Percentiles rank a stretch among this genome's conserved stretches.
These are phyloP conservation scores for Diaporthe eres DNA, from an alignment of 2,329 filamentous ascomycete species.

Conservation along the genomic window DNA sequence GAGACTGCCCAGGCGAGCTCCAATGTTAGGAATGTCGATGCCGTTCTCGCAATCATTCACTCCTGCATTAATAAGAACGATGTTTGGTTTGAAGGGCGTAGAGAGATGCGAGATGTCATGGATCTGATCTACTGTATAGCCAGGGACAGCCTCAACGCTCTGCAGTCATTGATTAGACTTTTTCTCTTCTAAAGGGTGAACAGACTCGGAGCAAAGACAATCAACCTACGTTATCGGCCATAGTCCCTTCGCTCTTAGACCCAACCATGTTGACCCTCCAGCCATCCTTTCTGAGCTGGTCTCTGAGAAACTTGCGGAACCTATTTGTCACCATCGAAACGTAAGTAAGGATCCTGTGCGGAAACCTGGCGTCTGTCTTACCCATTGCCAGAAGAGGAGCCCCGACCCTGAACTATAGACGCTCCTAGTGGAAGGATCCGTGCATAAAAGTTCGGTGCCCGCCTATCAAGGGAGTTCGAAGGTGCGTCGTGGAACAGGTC, in stretches of 20 bases:
- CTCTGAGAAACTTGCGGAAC: slow-evolving; percentile 45
- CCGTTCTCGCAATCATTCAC: slow-evolving; percentile 49
- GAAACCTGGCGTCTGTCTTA: neutral
- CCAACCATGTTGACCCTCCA: slow-evolving; percentile 49
- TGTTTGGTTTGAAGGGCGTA: slow-evolving; percentile 42
- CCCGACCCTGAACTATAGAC: slow-evolving; percentile 5
- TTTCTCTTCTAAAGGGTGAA: neutral
- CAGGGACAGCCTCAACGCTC: slow-evolving; percentile 31
- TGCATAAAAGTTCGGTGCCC: slow-evolving; percentile 9
- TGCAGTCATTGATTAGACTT: neutral
- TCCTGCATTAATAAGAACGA: slow-evolving; percentile 50
- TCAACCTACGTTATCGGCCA: slow-evolving; percentile 47
- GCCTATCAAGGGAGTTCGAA: neutral
- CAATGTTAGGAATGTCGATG: slow-evolving; percentile 44
- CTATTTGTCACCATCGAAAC: slow-evolving; percentile 17
- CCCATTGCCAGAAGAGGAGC: slow-evolving; percentile 15
- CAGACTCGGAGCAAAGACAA: neutral
- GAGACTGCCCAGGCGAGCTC: slow-evolving; percentile 46
- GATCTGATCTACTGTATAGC: slow-evolving; percentile 42
- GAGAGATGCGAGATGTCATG: slow-evolving; percentile 18
- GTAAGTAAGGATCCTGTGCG: neutral
- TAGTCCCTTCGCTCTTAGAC: slow-evolving; percentile 42
- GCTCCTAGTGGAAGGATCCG: slow-evolving; percentile 10
- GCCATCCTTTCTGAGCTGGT: slow-evolving; percentile 44
- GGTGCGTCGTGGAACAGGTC: neutral